Percentiles rank a stretch among this genome's conserved stretches.
Conservation (phyloP, 768 basidiomycete species). For the Boletus rubroflammeus region DNA sequence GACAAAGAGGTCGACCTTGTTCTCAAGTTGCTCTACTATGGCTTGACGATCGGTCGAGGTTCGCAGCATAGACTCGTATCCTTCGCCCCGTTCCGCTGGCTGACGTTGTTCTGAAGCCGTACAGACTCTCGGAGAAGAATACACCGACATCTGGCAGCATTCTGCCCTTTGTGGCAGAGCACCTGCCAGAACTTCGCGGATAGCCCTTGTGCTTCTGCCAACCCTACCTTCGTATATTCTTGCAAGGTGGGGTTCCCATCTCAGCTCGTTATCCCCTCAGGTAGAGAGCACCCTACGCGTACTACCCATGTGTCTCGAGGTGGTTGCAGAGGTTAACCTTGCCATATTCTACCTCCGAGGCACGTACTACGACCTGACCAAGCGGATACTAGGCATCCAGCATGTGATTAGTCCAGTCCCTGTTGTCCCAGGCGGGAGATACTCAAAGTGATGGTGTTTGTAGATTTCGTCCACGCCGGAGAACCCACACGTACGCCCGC, state of each 20-base stretch:
- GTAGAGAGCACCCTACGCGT: slow-evolving; percentile 30
- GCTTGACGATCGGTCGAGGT: slow-evolving; percentile 75
- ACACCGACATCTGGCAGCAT: slow-evolving; percentile 80
- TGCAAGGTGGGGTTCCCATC: slow-evolving; percentile 43
- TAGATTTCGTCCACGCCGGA: slow-evolving; percentile 74
- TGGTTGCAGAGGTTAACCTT: slow-evolving; percentile 67
- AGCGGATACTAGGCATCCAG: slow-evolving; percentile 62
- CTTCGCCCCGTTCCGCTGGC: not conserved
- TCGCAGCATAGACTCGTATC: slow-evolving; percentile 9
- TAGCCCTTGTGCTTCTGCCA: slow-evolving; percentile 60
- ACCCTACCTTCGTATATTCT: slow-evolving; percentile 63
- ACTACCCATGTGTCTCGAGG: slow-evolving; percentile 52
- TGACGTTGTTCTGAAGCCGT: slow-evolving; percentile 44
- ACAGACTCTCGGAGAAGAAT: slow-evolving; percentile 89
- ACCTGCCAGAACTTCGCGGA: slow-evolving; percentile 45
- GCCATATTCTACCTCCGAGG: slow-evolving; percentile 79
- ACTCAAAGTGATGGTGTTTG: slow-evolving; percentile 6
- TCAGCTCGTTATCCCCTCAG: slow-evolving; percentile 33
- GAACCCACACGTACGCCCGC: slow-evolving; percentile 68
- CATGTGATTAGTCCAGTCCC: slow-evolving; percentile 46
- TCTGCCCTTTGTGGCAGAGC: slow-evolving; percentile 39
- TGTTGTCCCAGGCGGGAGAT: not conserved
- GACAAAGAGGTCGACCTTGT: slow-evolving; percentile 74
- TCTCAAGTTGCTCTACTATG: slow-evolving; percentile 68
- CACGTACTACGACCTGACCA: slow-evolving; percentile 70